Evolutionary conservation across 345 rosid genomes (phyloP), one percentile per base, ranked within the genome.

Genomic region (Melaleuca alternifolia): DNA sequence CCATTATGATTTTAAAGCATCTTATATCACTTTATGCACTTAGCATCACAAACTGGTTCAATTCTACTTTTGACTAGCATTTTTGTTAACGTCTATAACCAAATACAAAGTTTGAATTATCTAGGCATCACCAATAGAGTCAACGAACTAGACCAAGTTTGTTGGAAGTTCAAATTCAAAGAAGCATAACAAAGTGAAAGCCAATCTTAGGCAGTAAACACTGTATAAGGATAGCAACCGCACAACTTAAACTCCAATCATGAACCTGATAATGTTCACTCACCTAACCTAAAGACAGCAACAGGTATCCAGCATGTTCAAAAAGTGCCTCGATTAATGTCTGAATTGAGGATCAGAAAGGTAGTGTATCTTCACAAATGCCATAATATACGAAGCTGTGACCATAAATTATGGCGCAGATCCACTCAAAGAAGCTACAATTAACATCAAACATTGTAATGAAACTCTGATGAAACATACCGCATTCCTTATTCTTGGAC

Each of bases 401-500:
- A 56, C 61, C 61, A 56, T 23, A 23, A 24, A 56, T 10, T 56
- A 9, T 23, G n/a, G 84, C 13, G 62, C 30, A 16, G 9, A 54
- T 54, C 26, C 54, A 10, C 16, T 23, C 28, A 51, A 57, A 85
- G 20, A 44, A 61, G 44, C 52, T 46, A 50, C 54, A 6, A 30
- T 13, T 23, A 54, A 54, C 62, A 86, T 44, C 41, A 56, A 65
- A 56, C 5, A 51, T 62, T 23, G 26, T 37, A 18, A 37, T 71
- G 28, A 59, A 87, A 85, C 76, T 15, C 10, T 41, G 65, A 33
- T 28, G 44, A 26, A 37, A 65, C 94, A 30, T 93, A 97, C 99
- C 98, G 87, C 97, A 94, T 52, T 93, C 97, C 88, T 92, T 94
- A 89, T 84, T 92, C 89, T 94, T 96, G 90, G 96, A 91, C 91